Conservation (phyloP, 345 rosid genomes). For the Hevea brasiliensis region DNA sequence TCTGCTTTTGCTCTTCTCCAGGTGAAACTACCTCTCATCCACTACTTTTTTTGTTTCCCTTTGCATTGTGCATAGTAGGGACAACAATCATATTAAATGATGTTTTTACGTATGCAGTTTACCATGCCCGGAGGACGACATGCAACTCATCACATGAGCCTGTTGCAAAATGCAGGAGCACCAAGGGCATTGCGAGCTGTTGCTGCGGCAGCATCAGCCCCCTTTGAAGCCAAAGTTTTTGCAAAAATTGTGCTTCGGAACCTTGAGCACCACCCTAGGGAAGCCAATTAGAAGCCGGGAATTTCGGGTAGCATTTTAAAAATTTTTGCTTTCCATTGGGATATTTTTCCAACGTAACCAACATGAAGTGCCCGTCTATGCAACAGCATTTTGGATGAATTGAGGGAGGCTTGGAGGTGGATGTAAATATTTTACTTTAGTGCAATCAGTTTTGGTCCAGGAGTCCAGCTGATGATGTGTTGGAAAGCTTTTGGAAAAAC, state of each 20-base stretch:
- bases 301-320: neutral
- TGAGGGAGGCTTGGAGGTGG: neutral
- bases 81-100: neutral
- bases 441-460: neutral
- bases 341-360: neutral
- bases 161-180: slow-evolving; percentile 39
- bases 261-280: slow-evolving; percentile 28
- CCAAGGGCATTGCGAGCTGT: slow-evolving; percentile 30
- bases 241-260: slow-evolving; percentile 39
- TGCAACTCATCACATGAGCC: slow-evolving; percentile 30
- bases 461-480: neutral
- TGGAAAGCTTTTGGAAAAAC: neutral
- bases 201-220: slow-evolving; percentile 36
- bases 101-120: slow-evolving; percentile 24
- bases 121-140: slow-evolving; percentile 46
- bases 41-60: neutral
- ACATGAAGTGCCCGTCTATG: neutral
- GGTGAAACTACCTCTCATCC: slow-evolving; percentile 13
- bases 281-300: slow-evolving; percentile 4
- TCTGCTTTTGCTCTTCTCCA: slow-evolving; percentile 49
- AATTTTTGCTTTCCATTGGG: neutral
- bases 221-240: slow-evolving; percentile 38
- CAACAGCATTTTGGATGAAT: slow-evolving; percentile 6
- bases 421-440: neutral
- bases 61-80: neutral